Evolutionary conservation across 2,329 filamentous ascomycete species (phyloP), one percentile per base, ranked within the genome.

Genomic region (Xylariales sp.): DNA sequence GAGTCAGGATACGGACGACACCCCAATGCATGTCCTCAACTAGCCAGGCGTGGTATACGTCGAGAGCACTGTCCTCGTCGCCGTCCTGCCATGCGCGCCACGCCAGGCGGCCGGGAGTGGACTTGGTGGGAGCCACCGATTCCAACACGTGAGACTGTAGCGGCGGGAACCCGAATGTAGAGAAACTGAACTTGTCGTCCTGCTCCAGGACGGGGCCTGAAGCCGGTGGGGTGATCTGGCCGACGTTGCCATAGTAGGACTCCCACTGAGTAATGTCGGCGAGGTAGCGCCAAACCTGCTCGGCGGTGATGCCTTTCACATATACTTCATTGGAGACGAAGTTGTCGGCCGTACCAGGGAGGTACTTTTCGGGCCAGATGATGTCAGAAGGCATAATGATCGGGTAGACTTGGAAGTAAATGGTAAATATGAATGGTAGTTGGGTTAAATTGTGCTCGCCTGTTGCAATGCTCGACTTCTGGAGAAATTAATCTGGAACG

Each of bases 11-110:
- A 8, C 52, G 40, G 20, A 56, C 54, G 11, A 46, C 45, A 5
- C 51, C 48, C 29, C 50, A 53, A 14, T 53, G 44, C 28, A 53
- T 33, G 15, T 54, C 48, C 44, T 57, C 53, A 14, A 57, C 43
- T n/a, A 57, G 40, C 54, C 42, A 46, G 14, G 44, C 55, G 45
- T 57, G 55, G 30, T 57, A 56, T 6, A 57, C 47, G 12, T 54
- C 48, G 15, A 53, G 15, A 1, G 35, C 35, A 4, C 25, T 34
- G 7, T 45, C 30, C 14, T 46, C 42, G 19, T 50, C 40, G 17
- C 33, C 33, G n/a, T 35, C 33, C 14, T 35, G 33, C 33, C 33
- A 35, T 3, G 53, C 47, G 5, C 41, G 46, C 54, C 54, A 57
- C 4, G 52, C 53, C 5, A 57, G 38, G 16, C 52, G 47, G 2